phyloP scores from a whole-genome alignment of 768 basidiomycete species.

The Hericium coralloides region DNA sequence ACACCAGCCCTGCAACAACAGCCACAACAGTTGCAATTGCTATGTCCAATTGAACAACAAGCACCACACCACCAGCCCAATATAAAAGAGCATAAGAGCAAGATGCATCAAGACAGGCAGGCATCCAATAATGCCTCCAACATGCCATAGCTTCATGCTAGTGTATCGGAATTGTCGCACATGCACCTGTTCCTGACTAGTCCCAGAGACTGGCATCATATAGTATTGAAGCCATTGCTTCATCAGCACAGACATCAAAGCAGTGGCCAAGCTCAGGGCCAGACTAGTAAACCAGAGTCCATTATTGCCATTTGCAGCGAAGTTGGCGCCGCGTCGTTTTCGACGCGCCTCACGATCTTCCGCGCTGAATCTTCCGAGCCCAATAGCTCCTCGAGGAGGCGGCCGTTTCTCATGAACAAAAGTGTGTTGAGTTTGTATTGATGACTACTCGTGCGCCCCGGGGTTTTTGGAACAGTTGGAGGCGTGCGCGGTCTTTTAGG shows the following conservation, averaged over 20 bases:
- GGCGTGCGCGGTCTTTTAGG: too few relatives aligned
- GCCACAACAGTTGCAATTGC: background rate
- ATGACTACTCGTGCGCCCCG: too few relatives aligned
- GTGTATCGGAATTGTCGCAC: background rate
- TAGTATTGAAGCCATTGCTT: background rate
- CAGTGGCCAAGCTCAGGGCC: background rate
- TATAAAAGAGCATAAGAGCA: background rate
- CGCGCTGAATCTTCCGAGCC: too few relatives aligned
- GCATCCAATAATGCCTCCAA: background rate
- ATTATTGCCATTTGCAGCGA: too few relatives aligned
- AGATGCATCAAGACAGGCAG: background rate
- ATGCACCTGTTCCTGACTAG: background rate
- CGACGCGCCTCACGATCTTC: too few relatives aligned
- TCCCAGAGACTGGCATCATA: background rate
- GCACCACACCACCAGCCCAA: background rate
- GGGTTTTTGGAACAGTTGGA: too few relatives aligned
- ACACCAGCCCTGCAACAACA: background rate
- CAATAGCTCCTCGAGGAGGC: too few relatives aligned
- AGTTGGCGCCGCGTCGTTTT: too few relatives aligned
- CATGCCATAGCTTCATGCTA: background rate
- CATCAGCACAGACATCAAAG: background rate
- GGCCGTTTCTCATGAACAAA: too few relatives aligned
- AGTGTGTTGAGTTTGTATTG: too few relatives aligned
- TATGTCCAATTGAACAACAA: background rate
- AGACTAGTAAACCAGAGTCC: background rate